Base-by-base conservation (phyloP, 1,284 basidiomycete species). In the Pseudozyma sp. region DNA sequence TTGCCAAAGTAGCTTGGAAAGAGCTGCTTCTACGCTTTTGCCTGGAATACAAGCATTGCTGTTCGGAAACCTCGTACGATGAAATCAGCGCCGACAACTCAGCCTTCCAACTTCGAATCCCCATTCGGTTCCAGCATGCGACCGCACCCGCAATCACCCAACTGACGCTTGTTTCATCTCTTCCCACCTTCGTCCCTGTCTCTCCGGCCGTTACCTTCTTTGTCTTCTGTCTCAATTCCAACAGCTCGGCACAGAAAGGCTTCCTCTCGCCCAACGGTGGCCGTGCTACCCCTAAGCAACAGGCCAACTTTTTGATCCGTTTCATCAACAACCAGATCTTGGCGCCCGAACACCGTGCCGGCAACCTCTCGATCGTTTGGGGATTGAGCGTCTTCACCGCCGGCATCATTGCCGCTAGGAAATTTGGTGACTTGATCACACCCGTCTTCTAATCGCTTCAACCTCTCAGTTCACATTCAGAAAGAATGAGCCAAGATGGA, bases 311-410 rank as follows among this genome's bases (percentile, higher is more conserved):
- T 44, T 52, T 81, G 25, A 16, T 57, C 4, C 62, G 71, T 14
- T 80, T 81, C 67, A 71, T 76, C 69, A 59, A 70, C 61, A 57
- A 51, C 8, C 69, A 84, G 60, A 76, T 84, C 55, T 61, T 73
- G 47, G 63, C 77, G 8, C 80, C 81, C 38, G 79, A 81, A 61
- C 80, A 83, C 68, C 66, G 74, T n/a, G 53, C 73, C 7, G 80
- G 82, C 12, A 83, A 83, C 70, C 53, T 82, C 48, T 66, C 77
- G 18, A 62, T 84, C 47, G 62, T 66, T 12, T 84, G 79, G 80
- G 80, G 80, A 48, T 36, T 81, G 31, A 42, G 52, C 45, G 71
- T 84, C 50, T 83, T 83, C 62, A 73, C 74, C 3, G 72, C 61
- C 1, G 78, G 81, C 42, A 73, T 84, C 54, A 36, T 79, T 31